Evolutionary conservation across 495 filamentous ascomycete species (phyloP).

Genomic region (Apiosordaria backusii): DNA sequence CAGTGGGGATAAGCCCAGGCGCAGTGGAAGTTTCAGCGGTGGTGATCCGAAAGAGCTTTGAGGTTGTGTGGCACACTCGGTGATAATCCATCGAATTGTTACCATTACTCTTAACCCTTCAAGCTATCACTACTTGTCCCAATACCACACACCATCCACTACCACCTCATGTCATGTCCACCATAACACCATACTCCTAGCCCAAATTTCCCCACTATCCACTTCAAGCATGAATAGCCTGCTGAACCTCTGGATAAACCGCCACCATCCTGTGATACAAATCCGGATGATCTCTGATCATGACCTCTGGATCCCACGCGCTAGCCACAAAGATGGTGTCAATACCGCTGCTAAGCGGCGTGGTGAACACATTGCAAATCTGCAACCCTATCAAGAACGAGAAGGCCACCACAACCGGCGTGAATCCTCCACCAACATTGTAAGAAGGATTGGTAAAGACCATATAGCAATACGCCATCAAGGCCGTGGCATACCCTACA

Average conservation of each 20-base stretch:
- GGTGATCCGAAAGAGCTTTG: no score
- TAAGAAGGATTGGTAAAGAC: conserved; percentile 70
- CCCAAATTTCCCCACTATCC: neutral
- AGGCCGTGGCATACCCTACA: conserved; percentile 74
- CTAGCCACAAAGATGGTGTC: conserved; percentile 84
- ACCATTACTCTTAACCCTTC: neutral
- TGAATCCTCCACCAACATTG: conserved; percentile 60
- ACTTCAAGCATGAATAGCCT: conserved; percentile 39
- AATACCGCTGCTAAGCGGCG: conserved; percentile 67
- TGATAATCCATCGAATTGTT: neutral
- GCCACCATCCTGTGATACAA: conserved; percentile 70
- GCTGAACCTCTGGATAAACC: conserved; percentile 80
- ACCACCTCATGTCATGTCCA: neutral
- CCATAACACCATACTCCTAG: neutral
- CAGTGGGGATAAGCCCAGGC: no score
- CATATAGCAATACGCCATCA: conserved; percentile 82
- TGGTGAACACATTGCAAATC: conserved; percentile 83
- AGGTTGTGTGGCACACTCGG: no score
- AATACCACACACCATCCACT: neutral
- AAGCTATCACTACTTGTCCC: neutral
- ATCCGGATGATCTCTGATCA: conserved; percentile 78
- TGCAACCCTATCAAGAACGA: conserved; percentile 82
- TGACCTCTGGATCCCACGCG: conserved; percentile 83
- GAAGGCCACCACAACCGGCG: conserved; percentile 72
- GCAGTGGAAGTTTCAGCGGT: no score